Evolutionary conservation across 129 eudicot species (phyloP).

Genomic region (Saposhnikovia divaricata): DNA sequence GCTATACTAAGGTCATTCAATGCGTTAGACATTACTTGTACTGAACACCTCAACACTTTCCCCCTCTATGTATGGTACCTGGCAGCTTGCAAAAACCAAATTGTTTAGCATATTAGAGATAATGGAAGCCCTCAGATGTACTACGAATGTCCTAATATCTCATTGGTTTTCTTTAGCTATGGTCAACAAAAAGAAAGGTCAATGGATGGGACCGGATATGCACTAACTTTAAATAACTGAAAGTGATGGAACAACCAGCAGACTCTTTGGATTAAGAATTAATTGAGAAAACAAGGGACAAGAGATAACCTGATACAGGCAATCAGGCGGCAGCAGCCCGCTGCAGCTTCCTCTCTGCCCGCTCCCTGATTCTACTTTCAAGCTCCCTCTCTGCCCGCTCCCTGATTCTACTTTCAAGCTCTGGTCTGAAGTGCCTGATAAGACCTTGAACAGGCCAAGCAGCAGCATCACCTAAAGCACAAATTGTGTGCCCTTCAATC

Average conservation of each 20-base stretch:
- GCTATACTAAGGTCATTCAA: not conserved
- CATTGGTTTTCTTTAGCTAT: too few species aligned
- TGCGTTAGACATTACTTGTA: not conserved
- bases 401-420: constrained; percentile 76
- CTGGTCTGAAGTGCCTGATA: constrained; percentile 88
- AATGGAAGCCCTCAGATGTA: too few species aligned
- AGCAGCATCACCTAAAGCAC: constrained; percentile 89
- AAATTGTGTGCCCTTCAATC: constrained; percentile 89
- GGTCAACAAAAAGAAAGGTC: too few species aligned
- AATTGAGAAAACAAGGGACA: not conserved
- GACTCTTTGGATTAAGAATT: not conserved
- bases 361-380: constrained; percentile 72
- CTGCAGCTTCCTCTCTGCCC: constrained; percentile 51
- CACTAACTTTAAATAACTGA: too few species aligned
- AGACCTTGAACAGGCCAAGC: constrained; percentile 99
- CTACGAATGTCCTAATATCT: too few species aligned
- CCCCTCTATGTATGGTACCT: too few species aligned
- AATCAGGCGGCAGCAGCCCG: constrained; percentile 54
- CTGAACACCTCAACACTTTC: not conserved
- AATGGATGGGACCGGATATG: too few species aligned
- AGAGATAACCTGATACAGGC: constrained; percentile 29
- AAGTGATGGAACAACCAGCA: not conserved
- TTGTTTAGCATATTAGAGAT: too few species aligned
- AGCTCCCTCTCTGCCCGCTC: constrained; percentile 68
- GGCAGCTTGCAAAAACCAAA: too few species aligned